These are phyloP conservation scores for Boletus reticuloceps DNA, from an alignment of 768 basidiomycete genomes.

Conservation along the genomic window DNA sequence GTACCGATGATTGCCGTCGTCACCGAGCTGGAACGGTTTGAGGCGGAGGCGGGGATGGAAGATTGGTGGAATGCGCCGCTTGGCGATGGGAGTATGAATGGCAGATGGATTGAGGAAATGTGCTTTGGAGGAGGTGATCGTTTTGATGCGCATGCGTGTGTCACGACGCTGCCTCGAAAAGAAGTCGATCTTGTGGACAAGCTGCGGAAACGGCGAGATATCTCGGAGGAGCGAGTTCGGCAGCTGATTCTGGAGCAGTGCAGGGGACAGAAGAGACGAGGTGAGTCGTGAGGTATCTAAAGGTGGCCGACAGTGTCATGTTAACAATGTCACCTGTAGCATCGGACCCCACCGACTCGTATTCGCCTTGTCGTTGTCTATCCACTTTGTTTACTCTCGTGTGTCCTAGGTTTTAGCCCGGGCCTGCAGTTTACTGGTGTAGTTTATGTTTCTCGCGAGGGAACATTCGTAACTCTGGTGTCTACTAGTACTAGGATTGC, in stretches of 20 bases:
- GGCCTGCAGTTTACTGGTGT: too few relatives aligned
- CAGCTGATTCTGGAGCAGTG: constrained; percentile 16
- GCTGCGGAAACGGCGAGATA: constrained; percentile 20
- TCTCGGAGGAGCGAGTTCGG: constrained; percentile 12
- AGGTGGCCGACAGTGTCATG: neutral
- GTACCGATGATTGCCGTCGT: constrained; percentile 26
- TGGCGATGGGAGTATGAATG: constrained; percentile 23
- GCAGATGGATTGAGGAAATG: constrained; percentile 23
- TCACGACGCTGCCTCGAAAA: constrained; percentile 31
- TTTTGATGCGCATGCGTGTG: constrained; percentile 38
- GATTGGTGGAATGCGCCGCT: constrained; percentile 26
- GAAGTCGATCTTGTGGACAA: constrained; percentile 9
- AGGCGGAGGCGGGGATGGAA: constrained; percentile 23
- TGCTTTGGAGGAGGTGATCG: constrained; percentile 16
- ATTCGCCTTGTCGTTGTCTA: neutral
- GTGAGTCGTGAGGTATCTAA: constrained; percentile 2
- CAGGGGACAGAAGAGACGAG: constrained; percentile 3
- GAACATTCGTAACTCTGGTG: too few relatives aligned
- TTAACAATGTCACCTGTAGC: constrained; percentile 8
- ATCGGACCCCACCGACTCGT: neutral
- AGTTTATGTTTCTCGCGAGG: neutral
- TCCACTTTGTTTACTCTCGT: neutral
- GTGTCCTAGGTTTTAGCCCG: neutral
- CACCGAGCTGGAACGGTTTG: constrained; percentile 24
- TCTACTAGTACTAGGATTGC: neutral